Conservation (phyloP, 1,139 yeast species). For the Kluyveromyces sp. region DNA sequence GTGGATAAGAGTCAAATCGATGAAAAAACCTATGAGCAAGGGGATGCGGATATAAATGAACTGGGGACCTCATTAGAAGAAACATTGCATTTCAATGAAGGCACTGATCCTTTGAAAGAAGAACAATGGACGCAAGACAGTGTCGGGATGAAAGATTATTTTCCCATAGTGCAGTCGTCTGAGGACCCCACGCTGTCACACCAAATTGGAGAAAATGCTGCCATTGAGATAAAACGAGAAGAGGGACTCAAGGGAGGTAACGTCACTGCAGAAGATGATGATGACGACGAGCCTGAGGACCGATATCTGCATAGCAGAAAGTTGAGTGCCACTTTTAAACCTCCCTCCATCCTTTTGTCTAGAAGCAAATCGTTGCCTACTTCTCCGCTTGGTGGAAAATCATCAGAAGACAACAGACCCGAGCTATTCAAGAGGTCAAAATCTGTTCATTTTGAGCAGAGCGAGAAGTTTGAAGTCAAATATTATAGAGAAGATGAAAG, state of each 20-base stretch:
- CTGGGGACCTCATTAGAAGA: background rate
- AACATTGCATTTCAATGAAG: slow-evolving; percentile 4
- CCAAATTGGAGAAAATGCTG: too few relatives aligned
- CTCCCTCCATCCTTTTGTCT: slow-evolving; percentile 5
- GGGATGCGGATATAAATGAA: background rate
- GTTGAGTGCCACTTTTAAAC: background rate
- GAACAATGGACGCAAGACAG: slow-evolving; percentile 1
- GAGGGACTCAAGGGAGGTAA: too few relatives aligned
- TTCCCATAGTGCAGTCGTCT: background rate
- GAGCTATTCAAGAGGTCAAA: slow-evolving; percentile 14
- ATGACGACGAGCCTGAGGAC: slow-evolving; percentile 3
- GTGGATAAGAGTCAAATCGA: background rate
- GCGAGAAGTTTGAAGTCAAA: slow-evolving; percentile 24
- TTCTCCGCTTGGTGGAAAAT: slow-evolving; percentile 12
- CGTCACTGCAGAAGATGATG: background rate
- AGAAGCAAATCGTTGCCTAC: slow-evolving; percentile 30
- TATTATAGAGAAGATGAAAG: slow-evolving; percentile 28
- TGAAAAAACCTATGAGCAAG: background rate
- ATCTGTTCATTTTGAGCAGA: slow-evolving; percentile 31
- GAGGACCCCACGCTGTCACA: background rate
- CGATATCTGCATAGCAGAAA: background rate
- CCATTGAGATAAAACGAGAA: background rate
- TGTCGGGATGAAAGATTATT: slow-evolving; percentile 6
- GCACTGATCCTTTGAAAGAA: slow-evolving; percentile 1
- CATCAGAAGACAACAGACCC: slow-evolving; percentile 7